Evolutionary conservation across 2,329 filamentous ascomycete genomes (phyloP).

Genomic region (Trichoderma oligosporum): DNA sequence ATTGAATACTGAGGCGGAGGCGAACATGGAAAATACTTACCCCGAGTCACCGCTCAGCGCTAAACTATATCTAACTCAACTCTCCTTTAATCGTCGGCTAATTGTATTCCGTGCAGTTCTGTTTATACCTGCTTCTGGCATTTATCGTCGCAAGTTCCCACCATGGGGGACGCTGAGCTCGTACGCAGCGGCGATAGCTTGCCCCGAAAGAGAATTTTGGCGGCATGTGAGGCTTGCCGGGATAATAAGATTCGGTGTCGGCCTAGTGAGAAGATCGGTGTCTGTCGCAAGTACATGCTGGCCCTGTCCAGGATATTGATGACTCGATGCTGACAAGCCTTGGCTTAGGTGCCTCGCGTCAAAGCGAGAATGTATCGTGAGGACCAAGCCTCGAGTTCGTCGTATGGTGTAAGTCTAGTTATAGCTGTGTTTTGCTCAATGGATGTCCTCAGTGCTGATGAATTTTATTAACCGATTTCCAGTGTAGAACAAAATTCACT

Average conservation of each 20-base stretch:
- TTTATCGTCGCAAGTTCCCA: no score
- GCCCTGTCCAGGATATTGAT: background rate
- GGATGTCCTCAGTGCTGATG: background rate
- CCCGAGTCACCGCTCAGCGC: no score
- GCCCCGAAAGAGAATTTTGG: conserved; percentile 27
- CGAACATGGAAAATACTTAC: no score
- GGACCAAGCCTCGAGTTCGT: conserved; percentile 48
- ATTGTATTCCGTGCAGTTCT: no score
- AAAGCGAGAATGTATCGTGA: conserved; percentile 52
- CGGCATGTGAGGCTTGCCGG: conserved; percentile 54
- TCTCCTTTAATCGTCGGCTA: no score
- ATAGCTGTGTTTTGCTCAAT: conserved; percentile 35
- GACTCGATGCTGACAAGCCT: background rate
- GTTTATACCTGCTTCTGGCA: no score
- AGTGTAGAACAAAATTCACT: conserved; percentile 4
- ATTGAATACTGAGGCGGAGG: no score
- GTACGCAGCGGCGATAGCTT: background rate
- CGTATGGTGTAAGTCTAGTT: conserved; percentile 30
- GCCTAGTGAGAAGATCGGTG: conserved; percentile 43
- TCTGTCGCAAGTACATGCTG: conserved; percentile 47
- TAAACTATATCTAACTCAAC: no score
- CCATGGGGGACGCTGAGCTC: background rate
- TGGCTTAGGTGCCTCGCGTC: conserved; percentile 46
- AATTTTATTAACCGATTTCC: background rate
- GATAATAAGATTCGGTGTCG: conserved; percentile 53